Base-by-base conservation (phyloP, 106 monocot species). In the Acanthochlamys bracteata region DNA sequence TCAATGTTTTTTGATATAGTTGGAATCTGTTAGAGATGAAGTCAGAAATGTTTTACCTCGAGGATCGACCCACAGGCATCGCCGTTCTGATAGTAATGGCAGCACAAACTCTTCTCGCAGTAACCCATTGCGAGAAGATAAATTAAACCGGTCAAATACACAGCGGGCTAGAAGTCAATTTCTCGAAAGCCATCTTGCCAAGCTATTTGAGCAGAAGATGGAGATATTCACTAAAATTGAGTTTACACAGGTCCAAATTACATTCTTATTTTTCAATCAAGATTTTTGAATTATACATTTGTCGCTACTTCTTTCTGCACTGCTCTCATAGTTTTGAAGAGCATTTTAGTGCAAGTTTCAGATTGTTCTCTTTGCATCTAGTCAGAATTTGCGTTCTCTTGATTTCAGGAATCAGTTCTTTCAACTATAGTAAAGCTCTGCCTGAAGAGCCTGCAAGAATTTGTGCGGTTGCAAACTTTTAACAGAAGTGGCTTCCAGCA, bases 161-260 rank as follows among this genome's bases (percentile, higher is more conserved):
- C 90, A 90, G 23, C 80, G 84, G 42, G 78, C 85, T 24, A 88
- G 84, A 81, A 96, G 90, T 62, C 95, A 96, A 59, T 80, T 96
- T 86, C 75, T 96, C 16, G 95, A 96, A 76, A 96, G 78, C 53
- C 95, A 96, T 68, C 90, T 96, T 49, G 95, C 95, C 7, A 96
- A 91, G 74, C 77, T 96, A 66, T 96, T 96, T 61, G 95, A 96
- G 84, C 95, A 96, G 69, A 96, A 96, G 71, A 80, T 96, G 86
- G 95, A 96, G 56, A 96, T 96, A 59, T 91, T 96, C 69, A 96
- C 95, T 52, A 96, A 96, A 91, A 77, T 96, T 64, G 88, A 96
- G 77, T 82, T 80, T 66, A 91, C 90, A 69, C 84, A 96, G 76
- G 95, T 88, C 43, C n/a, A n/a, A 43, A 43, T 43, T 43, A 43